Percentiles rank a stretch among this genome's conserved stretches.
Evolutionary conservation across 1,284 basidiomycete species (phyloP).

Genomic region (Puccinia horiana): DNA sequence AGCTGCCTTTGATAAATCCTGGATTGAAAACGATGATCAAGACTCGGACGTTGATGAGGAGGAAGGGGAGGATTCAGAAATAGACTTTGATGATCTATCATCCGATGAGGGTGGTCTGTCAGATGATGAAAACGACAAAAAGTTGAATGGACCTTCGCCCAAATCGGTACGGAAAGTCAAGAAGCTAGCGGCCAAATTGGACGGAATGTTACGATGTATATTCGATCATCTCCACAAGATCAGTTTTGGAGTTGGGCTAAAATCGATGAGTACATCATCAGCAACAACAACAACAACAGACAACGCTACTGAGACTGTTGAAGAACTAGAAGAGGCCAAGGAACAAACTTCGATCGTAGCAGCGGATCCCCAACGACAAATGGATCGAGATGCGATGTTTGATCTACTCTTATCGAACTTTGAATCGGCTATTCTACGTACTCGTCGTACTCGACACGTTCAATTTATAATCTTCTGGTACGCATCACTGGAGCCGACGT

Average conservation of each 20-base stretch:
- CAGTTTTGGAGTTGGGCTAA: constrained; percentile 50
- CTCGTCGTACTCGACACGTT: constrained; percentile 94
- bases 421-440: constrained; percentile 85
- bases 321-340: neutral
- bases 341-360: neutral
- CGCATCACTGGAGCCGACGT: constrained; percentile 82
- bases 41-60: constrained; percentile 66
- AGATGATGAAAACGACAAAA: constrained; percentile 58
- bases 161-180: constrained; percentile 70
- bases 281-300: constrained; percentile 50
- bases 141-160: constrained; percentile 53
- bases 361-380: constrained; percentile 43
- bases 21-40: constrained; percentile 57
- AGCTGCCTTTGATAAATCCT: constrained; percentile 54
- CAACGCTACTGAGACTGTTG: neutral
- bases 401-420: constrained; percentile 87
- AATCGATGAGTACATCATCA: too few species aligned
- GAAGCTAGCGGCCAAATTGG: constrained; percentile 85
- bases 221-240: constrained; percentile 74
- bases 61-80: constrained; percentile 58
- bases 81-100: constrained; percentile 61
- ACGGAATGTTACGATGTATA: constrained; percentile 78
- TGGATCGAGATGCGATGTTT: constrained; percentile 62
- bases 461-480: constrained; percentile 97
- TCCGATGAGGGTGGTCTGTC: constrained; percentile 66